Conservation (phyloP, 1,139 yeast genomes). For the Yamadazyma triangularis region DNA sequence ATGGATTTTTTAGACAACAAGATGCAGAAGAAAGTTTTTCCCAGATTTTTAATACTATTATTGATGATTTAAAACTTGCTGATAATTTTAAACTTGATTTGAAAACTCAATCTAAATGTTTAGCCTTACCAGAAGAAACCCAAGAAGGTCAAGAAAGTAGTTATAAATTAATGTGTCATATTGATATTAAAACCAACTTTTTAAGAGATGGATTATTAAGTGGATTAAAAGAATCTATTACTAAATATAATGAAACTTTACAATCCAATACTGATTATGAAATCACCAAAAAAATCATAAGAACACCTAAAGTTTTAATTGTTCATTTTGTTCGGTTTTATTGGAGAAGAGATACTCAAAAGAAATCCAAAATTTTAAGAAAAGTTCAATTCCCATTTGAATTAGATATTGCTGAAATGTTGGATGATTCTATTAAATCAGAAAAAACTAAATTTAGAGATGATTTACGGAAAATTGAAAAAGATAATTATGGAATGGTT, state of each 20-base stretch:
- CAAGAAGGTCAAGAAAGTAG: conserved; percentile 47
- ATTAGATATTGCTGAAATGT: conserved; percentile 79
- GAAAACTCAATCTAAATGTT: conserved; percentile 55
- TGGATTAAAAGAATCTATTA: conserved; percentile 72
- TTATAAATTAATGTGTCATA: conserved; percentile 82
- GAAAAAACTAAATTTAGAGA: conserved; percentile 74
- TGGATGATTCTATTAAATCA: conserved; percentile 68
- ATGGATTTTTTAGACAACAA: conserved; percentile 84
- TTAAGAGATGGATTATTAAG: conserved; percentile 78
- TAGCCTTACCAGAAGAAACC: conserved; percentile 45
- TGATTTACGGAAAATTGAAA: conserved; percentile 69
- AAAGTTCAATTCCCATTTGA: conserved; percentile 94
- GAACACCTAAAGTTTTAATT: conserved; percentile 82
- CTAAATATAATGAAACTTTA: conserved; percentile 69
- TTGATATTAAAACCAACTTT: conserved; percentile 79
- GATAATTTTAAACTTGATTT: conserved; percentile 63
- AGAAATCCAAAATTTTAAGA: conserved; percentile 88
- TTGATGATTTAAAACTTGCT: conserved; percentile 46
- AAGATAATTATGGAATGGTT: conserved; percentile 65
- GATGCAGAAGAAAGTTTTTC: conserved; percentile 98
- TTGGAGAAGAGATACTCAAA: conserved; percentile 90
- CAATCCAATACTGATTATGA: conserved; percentile 69
- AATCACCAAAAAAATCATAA: conserved; percentile 62
- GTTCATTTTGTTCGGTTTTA: conserved; percentile 92
- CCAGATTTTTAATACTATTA: conserved; percentile 58